Conservation (phyloP, 305 asterid species). For the Nicotiana rustica region DNA sequence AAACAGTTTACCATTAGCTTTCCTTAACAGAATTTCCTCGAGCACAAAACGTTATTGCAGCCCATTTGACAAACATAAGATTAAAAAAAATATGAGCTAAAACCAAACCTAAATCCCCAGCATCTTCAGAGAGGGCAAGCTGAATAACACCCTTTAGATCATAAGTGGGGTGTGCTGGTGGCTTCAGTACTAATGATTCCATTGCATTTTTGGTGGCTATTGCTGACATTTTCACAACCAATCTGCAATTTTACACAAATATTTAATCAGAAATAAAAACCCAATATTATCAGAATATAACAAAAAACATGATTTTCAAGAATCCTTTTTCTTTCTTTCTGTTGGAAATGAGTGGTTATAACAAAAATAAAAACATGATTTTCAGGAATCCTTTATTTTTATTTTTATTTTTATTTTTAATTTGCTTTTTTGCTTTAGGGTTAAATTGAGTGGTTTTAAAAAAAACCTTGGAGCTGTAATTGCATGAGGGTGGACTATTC, state of each 20-base stretch:
- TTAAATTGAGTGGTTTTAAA: no score
- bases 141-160: constrained; percentile 80
- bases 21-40: no score
- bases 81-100: background rate
- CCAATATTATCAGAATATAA: no score
- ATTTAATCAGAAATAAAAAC: background rate
- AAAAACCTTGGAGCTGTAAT: constrained; percentile 39
- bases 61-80: background rate
- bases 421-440: no score
- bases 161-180: constrained; percentile 91
- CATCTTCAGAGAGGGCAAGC: constrained; percentile 91
- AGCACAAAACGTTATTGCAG: no score
- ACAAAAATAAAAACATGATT: no score
- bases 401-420: no score
- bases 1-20: no score
- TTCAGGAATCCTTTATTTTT: no score
- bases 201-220: constrained; percentile 45
- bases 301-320: no score
- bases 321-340: no score
- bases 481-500: constrained; percentile 44
- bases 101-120: constrained; percentile 77
- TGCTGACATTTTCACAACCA: constrained; percentile 71
- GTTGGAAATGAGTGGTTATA: no score
- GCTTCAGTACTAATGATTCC: constrained; percentile 62
- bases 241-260: constrained; percentile 51